These are phyloP conservation scores for Vaccinium vitisidaea DNA, from an alignment of 148 eudicot species.

Conservation along the genomic window DNA sequence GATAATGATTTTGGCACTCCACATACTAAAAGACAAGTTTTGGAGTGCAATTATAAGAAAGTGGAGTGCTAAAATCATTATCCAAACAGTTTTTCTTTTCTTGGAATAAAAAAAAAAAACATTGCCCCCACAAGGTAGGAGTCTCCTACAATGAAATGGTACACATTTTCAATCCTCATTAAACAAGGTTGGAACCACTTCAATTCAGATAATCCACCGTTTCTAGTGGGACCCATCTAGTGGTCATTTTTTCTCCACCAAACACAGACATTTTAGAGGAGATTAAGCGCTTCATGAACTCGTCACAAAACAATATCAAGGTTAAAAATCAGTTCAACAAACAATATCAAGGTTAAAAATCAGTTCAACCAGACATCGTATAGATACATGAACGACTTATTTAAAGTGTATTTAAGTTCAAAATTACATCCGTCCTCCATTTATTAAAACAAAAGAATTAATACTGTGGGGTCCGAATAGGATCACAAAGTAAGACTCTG, in stretches of 20 bases:
- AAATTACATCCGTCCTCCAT: neutral
- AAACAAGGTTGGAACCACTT: slow-evolving; percentile 11
- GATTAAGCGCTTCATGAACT: neutral
- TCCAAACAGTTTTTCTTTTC: too few relatives aligned
- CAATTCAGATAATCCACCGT: neutral
- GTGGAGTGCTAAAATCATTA: too few relatives aligned
- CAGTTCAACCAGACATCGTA: neutral
- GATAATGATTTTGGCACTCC: too few relatives aligned
- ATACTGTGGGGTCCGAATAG: neutral
- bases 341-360: neutral
- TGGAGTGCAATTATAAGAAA: too few relatives aligned
- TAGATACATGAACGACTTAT: neutral
- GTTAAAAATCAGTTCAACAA: neutral
- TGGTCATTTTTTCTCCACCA: neutral
- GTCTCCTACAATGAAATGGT: neutral
- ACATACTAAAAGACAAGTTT: too few relatives aligned
- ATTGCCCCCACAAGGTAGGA: neutral
- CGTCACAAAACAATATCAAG: neutral
- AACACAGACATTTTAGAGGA: neutral
- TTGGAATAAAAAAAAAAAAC: too few relatives aligned
- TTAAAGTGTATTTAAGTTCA: neutral
- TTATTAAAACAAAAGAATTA: neutral
- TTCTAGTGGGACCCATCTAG: slow-evolving; percentile 14
- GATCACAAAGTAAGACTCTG: too few relatives aligned
- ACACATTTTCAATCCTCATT: neutral